These are phyloP conservation scores for Tolypocladium pustulatum DNA, from an alignment of 2,329 filamentous ascomycete species.

Conservation along the genomic window DNA sequence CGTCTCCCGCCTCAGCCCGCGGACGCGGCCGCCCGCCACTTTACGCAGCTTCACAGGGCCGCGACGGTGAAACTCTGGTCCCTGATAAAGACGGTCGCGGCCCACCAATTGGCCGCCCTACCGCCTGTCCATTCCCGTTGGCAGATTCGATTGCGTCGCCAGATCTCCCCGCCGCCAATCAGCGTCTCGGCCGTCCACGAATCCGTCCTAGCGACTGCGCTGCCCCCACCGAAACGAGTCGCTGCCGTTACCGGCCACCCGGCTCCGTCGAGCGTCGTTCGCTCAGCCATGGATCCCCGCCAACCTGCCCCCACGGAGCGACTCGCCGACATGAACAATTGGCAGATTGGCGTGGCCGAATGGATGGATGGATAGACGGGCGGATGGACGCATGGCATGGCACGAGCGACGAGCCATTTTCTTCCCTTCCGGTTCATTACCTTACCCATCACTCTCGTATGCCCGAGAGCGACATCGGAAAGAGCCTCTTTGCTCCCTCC, in stretches of 20 bases:
- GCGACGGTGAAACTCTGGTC: too few relatives aligned
- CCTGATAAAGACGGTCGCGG: neutral
- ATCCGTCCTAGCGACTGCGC: neutral
- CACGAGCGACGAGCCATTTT: neutral
- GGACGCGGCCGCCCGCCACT: neutral
- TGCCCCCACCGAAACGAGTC: neutral
- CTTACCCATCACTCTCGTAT: neutral
- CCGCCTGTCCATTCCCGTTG: neutral
- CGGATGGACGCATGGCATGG: neutral
- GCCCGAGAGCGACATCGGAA: neutral
- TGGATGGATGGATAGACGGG: neutral
- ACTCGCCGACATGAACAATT: neutral
- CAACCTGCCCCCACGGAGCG: neutral
- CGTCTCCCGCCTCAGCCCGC: neutral
- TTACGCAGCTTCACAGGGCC: too few relatives aligned
- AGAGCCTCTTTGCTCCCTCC: neutral
- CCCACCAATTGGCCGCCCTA: neutral
- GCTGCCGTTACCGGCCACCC: neutral
- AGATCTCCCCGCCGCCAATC: neutral
- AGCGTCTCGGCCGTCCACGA: neutral
- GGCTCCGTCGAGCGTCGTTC: neutral
- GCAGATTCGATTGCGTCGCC: conserved; percentile 5
- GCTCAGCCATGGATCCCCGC: too few relatives aligned
- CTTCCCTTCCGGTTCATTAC: neutral
- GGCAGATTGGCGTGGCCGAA: neutral